Evolutionary conservation across 768 basidiomycete genomes (phyloP).

Genomic region (Paxillus rubicundulus): DNA sequence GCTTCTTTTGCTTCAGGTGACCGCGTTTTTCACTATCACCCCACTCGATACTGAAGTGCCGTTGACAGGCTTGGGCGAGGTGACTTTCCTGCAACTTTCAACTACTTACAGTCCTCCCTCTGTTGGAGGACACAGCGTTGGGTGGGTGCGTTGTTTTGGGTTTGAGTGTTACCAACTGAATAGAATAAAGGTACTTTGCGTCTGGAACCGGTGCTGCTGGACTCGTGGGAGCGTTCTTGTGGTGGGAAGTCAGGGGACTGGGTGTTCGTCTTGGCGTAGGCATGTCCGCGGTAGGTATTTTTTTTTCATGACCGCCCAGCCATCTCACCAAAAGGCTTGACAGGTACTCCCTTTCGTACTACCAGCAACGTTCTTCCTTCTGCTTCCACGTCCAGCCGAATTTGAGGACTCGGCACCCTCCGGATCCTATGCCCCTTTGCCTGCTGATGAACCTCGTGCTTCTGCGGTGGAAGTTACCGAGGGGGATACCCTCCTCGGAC

Average conservation of each 20-base stretch:
- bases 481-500: slow-evolving; percentile 26
- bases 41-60: slow-evolving; percentile 3
- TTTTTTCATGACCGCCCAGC: neutral
- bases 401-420: slow-evolving; percentile 45
- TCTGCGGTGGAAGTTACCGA: slow-evolving; percentile 24
- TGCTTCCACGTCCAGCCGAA: slow-evolving; percentile 62
- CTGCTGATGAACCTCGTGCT: slow-evolving; percentile 28
- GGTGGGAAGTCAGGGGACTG: slow-evolving; percentile 89
- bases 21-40: slow-evolving; percentile 1
- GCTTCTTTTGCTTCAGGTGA: slow-evolving; percentile 87
- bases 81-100: slow-evolving; percentile 93
- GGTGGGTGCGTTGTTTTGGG: slow-evolving; percentile 42
- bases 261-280: slow-evolving; percentile 85
- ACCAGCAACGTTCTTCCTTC: slow-evolving; percentile 70
- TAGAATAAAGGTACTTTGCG: slow-evolving; percentile 72
- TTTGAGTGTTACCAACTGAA: neutral
- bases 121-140: slow-evolving; percentile 76
- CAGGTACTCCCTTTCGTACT: slow-evolving; percentile 83
- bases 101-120: slow-evolving; percentile 70
- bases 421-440: slow-evolving; percentile 37
- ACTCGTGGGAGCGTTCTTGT: slow-evolving; percentile 85
- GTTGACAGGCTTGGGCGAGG: slow-evolving; percentile 79
- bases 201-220: slow-evolving; percentile 95
- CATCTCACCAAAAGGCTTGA: slow-evolving; percentile 1
- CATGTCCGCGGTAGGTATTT: slow-evolving; percentile 64